These are phyloP conservation scores for Volvariella surrecta DNA, from an alignment of 1,284 basidiomycete genomes.

Conservation along the genomic window DNA sequence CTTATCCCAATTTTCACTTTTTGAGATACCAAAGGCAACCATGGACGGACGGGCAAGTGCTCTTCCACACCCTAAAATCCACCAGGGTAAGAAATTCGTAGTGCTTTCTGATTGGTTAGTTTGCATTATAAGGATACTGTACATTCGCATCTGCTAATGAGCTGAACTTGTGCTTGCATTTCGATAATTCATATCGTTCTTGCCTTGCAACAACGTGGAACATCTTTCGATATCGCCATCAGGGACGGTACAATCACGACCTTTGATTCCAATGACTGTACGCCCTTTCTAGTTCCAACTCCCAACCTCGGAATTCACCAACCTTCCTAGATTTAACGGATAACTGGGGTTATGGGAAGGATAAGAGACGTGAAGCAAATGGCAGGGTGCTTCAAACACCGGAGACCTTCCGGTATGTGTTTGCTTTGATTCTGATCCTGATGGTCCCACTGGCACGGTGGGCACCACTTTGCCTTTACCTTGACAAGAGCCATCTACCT, in stretches of 20 bases:
- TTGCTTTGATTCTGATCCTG: not conserved
- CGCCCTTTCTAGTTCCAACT: slow-evolving; percentile 19
- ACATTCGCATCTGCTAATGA: no score
- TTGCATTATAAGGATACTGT: no score
- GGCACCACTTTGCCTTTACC: not conserved
- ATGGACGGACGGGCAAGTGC: slow-evolving; percentile 36
- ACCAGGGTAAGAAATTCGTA: slow-evolving; percentile 77
- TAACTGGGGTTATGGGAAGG: slow-evolving; percentile 65
- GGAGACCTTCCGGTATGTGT: slow-evolving; percentile 59
- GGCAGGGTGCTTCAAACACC: slow-evolving; percentile 58
- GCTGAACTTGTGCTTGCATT: slow-evolving; percentile 2
- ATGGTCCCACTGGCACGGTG: not conserved
- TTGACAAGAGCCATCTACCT: not conserved
- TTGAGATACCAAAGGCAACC: no score
- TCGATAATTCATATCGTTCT: not conserved
- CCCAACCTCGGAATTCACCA: not conserved
- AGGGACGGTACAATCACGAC: slow-evolving; percentile 94
- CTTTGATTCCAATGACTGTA: slow-evolving; percentile 87
- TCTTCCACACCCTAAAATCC: slow-evolving; percentile 71
- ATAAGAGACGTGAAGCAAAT: slow-evolving; percentile 64
- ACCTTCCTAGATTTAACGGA: slow-evolving; percentile 59
- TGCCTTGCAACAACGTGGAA: not conserved
- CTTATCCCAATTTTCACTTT: no score
- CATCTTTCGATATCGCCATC: slow-evolving; percentile 4
- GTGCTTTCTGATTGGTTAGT: slow-evolving; percentile 85